Percentiles rank a stretch among this genome's conserved stretches.
Evolutionary conservation across 1,284 basidiomycete species (phyloP).

Genomic region (Leccinum subspadiceum): DNA sequence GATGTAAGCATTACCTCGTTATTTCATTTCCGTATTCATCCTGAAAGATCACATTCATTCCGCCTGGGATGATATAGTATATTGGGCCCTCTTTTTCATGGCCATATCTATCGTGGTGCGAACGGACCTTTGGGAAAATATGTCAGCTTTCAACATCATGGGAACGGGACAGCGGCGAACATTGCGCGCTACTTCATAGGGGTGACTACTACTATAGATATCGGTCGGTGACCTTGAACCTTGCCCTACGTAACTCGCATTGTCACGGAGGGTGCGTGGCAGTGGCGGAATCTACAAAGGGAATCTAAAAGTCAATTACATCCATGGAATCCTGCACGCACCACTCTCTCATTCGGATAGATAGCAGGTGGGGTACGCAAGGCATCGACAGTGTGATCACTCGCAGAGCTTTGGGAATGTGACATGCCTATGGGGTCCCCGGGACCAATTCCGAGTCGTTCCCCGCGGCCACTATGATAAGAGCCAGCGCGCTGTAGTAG

Average conservation of each 20-base stretch:
- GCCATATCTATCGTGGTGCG: slow-evolving; percentile 25
- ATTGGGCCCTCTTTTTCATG: slow-evolving; percentile 38
- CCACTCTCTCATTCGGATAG: slow-evolving; percentile 30
- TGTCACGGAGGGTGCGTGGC: slow-evolving; percentile 20
- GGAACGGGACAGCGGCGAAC: slow-evolving; percentile 4
- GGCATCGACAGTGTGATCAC: slow-evolving; percentile 33
- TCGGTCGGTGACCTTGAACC: slow-evolving; percentile 29
- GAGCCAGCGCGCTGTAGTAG: slow-evolving; percentile 21
- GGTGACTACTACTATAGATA: slow-evolving; percentile 25
- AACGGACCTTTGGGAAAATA: slow-evolving; percentile 15
- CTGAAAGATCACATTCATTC: slow-evolving; percentile 65
- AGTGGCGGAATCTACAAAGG: slow-evolving; percentile 30
- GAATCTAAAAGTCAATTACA: slow-evolving; percentile 1
- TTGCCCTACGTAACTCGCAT: slow-evolving; percentile 17
- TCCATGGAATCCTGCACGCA: slow-evolving; percentile 9
- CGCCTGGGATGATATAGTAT: slow-evolving; percentile 64
- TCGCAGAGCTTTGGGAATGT: slow-evolving; percentile 23
- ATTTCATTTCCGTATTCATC: slow-evolving; percentile 67
- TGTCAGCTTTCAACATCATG: slow-evolving; percentile 9
- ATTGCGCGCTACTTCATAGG: slow-evolving; percentile 23
- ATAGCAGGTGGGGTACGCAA: slow-evolving; percentile 20
- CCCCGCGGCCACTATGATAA: slow-evolving; percentile 24
- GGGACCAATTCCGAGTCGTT: slow-evolving; percentile 8
- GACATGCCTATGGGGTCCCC: slow-evolving; percentile 28
- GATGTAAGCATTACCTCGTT: slow-evolving; percentile 45